Conservation (phyloP, 2,329 filamentous ascomycete genomes). For the Camillea tinctor region DNA sequence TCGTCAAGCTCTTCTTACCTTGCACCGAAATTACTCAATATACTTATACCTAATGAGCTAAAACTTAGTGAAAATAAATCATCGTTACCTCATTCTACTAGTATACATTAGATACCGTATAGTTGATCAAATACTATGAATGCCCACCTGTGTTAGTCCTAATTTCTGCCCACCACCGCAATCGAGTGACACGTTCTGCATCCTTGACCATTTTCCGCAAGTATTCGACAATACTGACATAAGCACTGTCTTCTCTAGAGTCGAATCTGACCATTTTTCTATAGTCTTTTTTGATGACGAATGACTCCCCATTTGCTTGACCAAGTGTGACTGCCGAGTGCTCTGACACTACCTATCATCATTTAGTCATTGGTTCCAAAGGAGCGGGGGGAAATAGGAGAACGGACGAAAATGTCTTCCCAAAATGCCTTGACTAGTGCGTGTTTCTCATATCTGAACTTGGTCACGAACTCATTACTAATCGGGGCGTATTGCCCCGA, state of each 20-base stretch:
- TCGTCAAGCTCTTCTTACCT: constrained; percentile 30
- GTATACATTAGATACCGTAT: background rate
- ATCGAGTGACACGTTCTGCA: background rate
- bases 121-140: background rate
- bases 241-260: background rate
- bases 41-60: background rate
- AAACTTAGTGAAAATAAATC: background rate
- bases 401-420: background rate
- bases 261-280: background rate
- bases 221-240: background rate
- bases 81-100: background rate
- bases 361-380: background rate
- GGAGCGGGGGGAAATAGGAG: background rate
- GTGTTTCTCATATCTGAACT: constrained; percentile 1
- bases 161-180: background rate
- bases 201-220: background rate
- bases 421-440: background rate
- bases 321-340: background rate
- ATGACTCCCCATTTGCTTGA: background rate
- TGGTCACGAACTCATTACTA: constrained; percentile 1
- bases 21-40: constrained; percentile 27
- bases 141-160: background rate
- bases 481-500: background rate
- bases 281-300: background rate
- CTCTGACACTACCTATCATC: background rate